Percentiles rank a stretch among this genome's conserved stretches.
Conservation (phyloP, 2,329 filamentous ascomycete genomes). For the Aspergillus floridensis region DNA sequence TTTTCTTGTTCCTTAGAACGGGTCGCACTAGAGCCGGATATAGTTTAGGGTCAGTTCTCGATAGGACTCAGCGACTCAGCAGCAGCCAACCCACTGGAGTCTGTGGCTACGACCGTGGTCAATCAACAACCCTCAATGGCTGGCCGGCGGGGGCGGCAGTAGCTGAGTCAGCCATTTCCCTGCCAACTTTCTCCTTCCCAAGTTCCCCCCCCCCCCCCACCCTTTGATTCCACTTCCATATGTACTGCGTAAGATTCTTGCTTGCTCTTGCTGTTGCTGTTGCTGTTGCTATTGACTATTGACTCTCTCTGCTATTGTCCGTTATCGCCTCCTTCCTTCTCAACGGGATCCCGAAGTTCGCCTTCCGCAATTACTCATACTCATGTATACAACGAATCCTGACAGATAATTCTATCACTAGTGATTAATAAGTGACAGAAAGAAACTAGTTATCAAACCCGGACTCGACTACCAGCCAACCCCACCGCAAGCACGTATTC, state of each 20-base stretch:
- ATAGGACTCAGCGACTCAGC: constrained; percentile 15
- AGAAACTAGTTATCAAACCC: too few relatives aligned
- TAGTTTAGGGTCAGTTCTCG: constrained; percentile 14
- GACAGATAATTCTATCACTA: too few relatives aligned
- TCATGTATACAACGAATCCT: too few relatives aligned
- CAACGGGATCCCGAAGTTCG: too few relatives aligned
- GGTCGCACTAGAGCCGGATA: constrained; percentile 23
- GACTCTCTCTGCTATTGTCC: too few relatives aligned
- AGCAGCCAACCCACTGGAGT: constrained; percentile 19
- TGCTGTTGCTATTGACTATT: neutral
- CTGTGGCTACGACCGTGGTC: constrained; percentile 10
- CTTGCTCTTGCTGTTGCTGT: neutral
- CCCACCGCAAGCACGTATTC: neutral
- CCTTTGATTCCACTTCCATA: too few relatives aligned
- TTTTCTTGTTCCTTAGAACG: constrained; percentile 17
- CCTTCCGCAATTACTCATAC: too few relatives aligned
- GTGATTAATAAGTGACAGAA: too few relatives aligned
- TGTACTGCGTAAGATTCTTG: too few relatives aligned
- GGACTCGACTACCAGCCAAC: neutral
- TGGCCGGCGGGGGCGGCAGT: neutral
- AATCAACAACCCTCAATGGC: constrained; percentile 14
- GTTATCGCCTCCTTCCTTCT: too few relatives aligned
- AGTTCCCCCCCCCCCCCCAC: too few relatives aligned
- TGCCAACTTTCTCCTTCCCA: neutral
- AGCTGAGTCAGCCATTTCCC: neutral